phyloP scores from a whole-genome alignment of 768 basidiomycete species.

The Termitomyces sp. region DNA sequence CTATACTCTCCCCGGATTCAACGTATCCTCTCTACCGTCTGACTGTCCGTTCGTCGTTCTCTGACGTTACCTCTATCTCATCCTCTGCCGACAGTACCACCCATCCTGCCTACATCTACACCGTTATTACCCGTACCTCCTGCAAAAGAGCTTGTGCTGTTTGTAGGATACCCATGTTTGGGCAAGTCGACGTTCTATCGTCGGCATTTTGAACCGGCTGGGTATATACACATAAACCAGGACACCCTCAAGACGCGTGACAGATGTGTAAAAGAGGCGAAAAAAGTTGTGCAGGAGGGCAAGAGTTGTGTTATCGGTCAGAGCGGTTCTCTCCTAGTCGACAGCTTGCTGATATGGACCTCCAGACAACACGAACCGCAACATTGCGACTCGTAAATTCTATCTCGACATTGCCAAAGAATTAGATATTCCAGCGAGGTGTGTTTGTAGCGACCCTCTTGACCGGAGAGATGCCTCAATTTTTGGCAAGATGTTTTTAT shows the following conservation, averaged over 20 bases:
- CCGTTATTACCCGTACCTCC: conserved; percentile 43
- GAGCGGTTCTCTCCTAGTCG: conserved; percentile 15
- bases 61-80: neutral
- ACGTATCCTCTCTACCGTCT: conserved; percentile 45
- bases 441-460: conserved; percentile 5
- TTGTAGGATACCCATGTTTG: conserved; percentile 52
- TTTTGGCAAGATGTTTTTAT: conserved; percentile 58
- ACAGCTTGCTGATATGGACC: neutral
- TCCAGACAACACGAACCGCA: conserved; percentile 91
- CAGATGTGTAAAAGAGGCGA: conserved; percentile 69
- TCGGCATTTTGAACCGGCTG: conserved; percentile 60
- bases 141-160: conserved; percentile 45
- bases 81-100: conserved; percentile 40
- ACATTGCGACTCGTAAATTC: conserved; percentile 60
- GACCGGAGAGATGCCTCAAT: neutral
- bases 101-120: conserved; percentile 47
- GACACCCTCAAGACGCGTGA: conserved; percentile 73
- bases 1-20: conserved; percentile 64
- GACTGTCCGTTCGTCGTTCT: conserved; percentile 26
- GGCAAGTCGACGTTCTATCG: conserved; percentile 86
- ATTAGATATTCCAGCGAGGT: conserved; percentile 57
- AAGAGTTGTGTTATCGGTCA: conserved; percentile 78
- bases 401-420: conserved; percentile 71
- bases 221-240: conserved; percentile 86
- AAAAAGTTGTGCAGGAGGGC: conserved; percentile 50